A percentile compares a stretch with the other conserved stretches of the same genome.
Evolutionary conservation across 2,329 filamentous ascomycete species (phyloP).

Genomic region (Dichotomopilus funicola): DNA sequence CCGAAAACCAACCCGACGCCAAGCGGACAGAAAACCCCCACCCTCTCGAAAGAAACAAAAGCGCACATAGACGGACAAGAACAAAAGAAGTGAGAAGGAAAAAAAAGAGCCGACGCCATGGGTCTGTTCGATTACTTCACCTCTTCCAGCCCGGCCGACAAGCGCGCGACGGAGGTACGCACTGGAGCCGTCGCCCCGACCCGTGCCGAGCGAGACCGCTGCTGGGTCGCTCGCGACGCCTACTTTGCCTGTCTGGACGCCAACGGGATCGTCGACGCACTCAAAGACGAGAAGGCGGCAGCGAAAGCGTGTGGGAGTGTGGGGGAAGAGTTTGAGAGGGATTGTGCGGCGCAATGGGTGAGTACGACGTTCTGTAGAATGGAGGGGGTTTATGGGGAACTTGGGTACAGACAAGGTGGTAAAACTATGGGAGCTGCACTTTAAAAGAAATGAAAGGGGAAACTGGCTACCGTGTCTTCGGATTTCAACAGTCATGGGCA

Average conservation of each 20-base stretch:
- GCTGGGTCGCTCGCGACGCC: slow-evolving; percentile 82
- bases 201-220: slow-evolving; percentile 70
- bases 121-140: slow-evolving; percentile 40
- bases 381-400: no score
- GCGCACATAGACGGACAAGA: background rate
- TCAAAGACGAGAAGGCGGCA: slow-evolving; percentile 37
- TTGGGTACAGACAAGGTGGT: no score
- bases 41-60: background rate
- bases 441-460: no score
- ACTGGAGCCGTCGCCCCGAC: slow-evolving; percentile 67
- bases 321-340: slow-evolving; percentile 62
- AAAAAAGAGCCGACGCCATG: slow-evolving; percentile 30
- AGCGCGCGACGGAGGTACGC: slow-evolving; percentile 49
- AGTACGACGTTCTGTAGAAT: slow-evolving; percentile 29
- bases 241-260: slow-evolving; percentile 87
- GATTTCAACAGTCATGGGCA: no score
- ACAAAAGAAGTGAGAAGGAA: slow-evolving; percentile 10
- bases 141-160: slow-evolving; percentile 34
- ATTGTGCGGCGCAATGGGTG: slow-evolving; percentile 90
- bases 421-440: no score
- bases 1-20: no score
- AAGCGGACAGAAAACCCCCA: no score
- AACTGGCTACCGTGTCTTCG: no score
- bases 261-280: slow-evolving; percentile 68
- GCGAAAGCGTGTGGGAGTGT: slow-evolving; percentile 36